A percentile compares a stretch with the other conserved stretches of the same genome.
phyloP scores from a whole-genome alignment of 352 stramenopile species.

The Phytopythium montanum region DNA sequence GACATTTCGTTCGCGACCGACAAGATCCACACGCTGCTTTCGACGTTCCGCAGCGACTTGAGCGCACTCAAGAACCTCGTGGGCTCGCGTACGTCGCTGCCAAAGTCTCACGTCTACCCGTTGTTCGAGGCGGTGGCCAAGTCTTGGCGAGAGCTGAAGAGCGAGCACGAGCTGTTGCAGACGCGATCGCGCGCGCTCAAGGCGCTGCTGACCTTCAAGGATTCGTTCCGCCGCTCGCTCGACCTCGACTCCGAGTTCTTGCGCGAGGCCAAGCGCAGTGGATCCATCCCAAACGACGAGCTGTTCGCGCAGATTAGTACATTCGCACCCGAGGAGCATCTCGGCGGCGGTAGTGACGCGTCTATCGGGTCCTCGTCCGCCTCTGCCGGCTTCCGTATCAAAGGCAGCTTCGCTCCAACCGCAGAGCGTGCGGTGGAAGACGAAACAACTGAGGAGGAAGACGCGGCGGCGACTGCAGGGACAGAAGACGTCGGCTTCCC shows the following conservation, averaged over 20 bases:
- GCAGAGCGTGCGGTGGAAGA: slow-evolving; percentile 18
- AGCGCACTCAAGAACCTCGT: slow-evolving; percentile 80
- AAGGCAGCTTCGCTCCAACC: slow-evolving; percentile 19
- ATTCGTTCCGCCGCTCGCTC: slow-evolving; percentile 62
- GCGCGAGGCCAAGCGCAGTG: slow-evolving; percentile 43
- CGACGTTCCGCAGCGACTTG: slow-evolving; percentile 69
- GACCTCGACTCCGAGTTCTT: slow-evolving; percentile 51
- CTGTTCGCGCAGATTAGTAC: slow-evolving; percentile 68
- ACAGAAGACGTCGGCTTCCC: slow-evolving; percentile 30
- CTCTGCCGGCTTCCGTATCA: slow-evolving; percentile 21
- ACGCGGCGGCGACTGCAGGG: slow-evolving; percentile 20
- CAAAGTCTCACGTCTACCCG: slow-evolving; percentile 93
- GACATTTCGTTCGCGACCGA: slow-evolving; percentile 82
- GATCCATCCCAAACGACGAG: slow-evolving; percentile 58
- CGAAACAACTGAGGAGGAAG: slow-evolving; percentile 37
- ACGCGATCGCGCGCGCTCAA: slow-evolving; percentile 63
- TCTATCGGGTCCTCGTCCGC: neutral
- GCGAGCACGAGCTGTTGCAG: slow-evolving; percentile 70
- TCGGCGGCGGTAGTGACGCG: slow-evolving; percentile 9
- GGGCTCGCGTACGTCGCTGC: slow-evolving; percentile 79
- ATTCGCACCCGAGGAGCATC: slow-evolving; percentile 41
- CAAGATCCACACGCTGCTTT: slow-evolving; percentile 70
- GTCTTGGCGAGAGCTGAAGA: slow-evolving; percentile 79
- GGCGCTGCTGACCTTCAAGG: slow-evolving; percentile 70
- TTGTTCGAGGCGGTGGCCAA: slow-evolving; percentile 89